Percentiles rank a stretch among this genome's conserved stretches.
phyloP scores from a whole-genome alignment of 352 stramenopile species.

The Phytopythium litorale region DNA sequence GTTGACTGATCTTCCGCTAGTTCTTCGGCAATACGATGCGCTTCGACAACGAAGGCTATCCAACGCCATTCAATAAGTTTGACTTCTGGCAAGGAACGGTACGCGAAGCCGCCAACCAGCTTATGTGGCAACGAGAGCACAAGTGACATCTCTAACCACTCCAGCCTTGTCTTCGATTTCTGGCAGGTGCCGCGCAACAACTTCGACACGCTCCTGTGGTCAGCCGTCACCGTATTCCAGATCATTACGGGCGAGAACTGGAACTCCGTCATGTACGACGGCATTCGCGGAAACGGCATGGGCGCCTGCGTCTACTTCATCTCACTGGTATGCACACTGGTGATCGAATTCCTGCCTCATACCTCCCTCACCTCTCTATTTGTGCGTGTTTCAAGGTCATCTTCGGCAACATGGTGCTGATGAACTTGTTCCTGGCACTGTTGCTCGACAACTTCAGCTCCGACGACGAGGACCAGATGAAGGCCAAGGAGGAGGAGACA shows the following conservation, averaged over 20 bases:
- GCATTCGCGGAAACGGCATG: constrained; percentile 74
- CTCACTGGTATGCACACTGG: constrained; percentile 45
- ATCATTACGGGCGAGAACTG: constrained; percentile 94
- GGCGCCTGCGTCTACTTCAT: constrained; percentile 83
- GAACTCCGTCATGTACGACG: constrained; percentile 94
- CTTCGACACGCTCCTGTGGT: constrained; percentile 86
- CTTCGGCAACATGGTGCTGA: constrained; percentile 89
- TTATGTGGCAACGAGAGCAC: background rate
- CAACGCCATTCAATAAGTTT: constrained; percentile 34
- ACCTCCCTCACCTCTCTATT: background rate
- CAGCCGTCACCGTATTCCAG: constrained; percentile 88
- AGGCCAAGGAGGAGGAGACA: constrained; percentile 47
- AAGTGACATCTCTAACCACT: background rate
- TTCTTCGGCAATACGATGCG: constrained; percentile 95
- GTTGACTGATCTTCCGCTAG: constrained; percentile 14
- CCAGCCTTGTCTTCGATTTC: background rate
- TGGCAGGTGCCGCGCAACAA: constrained; percentile 69
- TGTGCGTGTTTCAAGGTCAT: constrained; percentile 45
- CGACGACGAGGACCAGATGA: constrained; percentile 54
- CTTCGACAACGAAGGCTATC: constrained; percentile 83
- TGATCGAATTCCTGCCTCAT: no score
- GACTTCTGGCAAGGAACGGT: constrained; percentile 63
- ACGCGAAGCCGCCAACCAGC: constrained; percentile 5
- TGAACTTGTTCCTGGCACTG: constrained; percentile 94
- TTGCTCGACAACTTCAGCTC: constrained; percentile 89